Evolutionary conservation across 2,329 filamentous ascomycete species (phyloP).

Genomic region (Sporothrix brasiliensis): DNA sequence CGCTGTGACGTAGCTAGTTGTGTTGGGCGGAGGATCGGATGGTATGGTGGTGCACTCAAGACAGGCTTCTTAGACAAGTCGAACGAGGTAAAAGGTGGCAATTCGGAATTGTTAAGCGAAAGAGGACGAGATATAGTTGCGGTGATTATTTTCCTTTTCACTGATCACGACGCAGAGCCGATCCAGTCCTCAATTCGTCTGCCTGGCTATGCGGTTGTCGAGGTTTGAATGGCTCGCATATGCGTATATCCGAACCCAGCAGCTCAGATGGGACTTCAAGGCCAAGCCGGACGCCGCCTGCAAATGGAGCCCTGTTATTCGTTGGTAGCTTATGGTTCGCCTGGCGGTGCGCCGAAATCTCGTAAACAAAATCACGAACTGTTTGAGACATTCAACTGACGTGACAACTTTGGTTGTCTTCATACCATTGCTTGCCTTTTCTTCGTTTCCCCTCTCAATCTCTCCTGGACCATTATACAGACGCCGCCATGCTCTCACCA

Average conservation of each 20-base stretch:
- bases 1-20: conserved; percentile 18
- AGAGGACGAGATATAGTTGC: not conserved
- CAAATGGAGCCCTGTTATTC: conserved; percentile 2
- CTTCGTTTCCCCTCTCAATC: not conserved
- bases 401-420: not conserved
- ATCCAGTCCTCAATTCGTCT: not conserved
- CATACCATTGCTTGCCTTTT: not conserved
- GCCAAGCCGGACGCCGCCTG: not conserved
- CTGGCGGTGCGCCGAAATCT: conserved; percentile 15
- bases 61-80: not conserved
- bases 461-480: not conserved
- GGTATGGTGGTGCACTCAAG: too few relatives aligned
- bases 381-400: not conserved
- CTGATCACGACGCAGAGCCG: not conserved
- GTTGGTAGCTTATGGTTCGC: not conserved
- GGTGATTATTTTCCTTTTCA: not conserved
- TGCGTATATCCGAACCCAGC: not conserved
- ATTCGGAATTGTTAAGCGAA: not conserved
- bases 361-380: not conserved
- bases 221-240: not conserved
- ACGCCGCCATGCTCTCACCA: conserved; percentile 29
- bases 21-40: not conserved
- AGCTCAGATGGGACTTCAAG: not conserved
- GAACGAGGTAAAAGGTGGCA: not conserved
- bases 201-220: conserved; percentile 23